phyloP scores from a whole-genome alignment of 1,139 yeast species.

The Sugiyamaella pinicola region DNA sequence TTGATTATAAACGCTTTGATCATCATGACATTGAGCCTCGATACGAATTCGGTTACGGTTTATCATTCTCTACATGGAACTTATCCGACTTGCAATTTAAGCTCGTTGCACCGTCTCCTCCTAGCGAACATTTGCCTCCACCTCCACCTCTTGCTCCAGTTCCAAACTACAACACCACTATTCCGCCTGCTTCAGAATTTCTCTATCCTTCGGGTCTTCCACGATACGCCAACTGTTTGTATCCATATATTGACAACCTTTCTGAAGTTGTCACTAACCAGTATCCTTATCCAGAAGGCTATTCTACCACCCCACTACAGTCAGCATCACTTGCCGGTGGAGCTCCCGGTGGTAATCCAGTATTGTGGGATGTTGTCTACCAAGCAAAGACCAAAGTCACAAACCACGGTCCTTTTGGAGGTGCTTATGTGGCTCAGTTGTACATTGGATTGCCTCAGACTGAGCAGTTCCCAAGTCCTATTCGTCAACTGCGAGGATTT shows the following conservation, averaged over 20 bases:
- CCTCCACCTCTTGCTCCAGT: constrained; percentile 48
- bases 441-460: constrained; percentile 58
- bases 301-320: constrained; percentile 45
- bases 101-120: constrained; percentile 39
- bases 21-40: constrained; percentile 58
- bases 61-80: constrained; percentile 57
- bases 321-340: constrained; percentile 57
- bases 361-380: constrained; percentile 50
- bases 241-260: constrained; percentile 37
- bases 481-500: constrained; percentile 58
- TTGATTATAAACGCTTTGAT: constrained; percentile 60
- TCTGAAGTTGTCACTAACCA: constrained; percentile 36
- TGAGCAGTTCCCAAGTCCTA: constrained; percentile 48
- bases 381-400: constrained; percentile 52
- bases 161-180: constrained; percentile 42
- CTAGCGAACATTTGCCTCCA: constrained; percentile 53
- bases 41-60: constrained; percentile 63
- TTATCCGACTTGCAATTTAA: constrained; percentile 42
- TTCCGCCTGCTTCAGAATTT: constrained; percentile 51
- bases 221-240: constrained; percentile 31
- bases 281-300: constrained; percentile 58
- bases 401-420: constrained; percentile 55
- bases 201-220: constrained; percentile 48
- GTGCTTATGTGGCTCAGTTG: constrained; percentile 58
- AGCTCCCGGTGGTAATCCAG: constrained; percentile 55